Percentiles rank a stretch among this genome's conserved stretches.
phyloP scores from a whole-genome alignment of 2,329 filamentous ascomycete genomes.

The Curvularia sp. region DNA sequence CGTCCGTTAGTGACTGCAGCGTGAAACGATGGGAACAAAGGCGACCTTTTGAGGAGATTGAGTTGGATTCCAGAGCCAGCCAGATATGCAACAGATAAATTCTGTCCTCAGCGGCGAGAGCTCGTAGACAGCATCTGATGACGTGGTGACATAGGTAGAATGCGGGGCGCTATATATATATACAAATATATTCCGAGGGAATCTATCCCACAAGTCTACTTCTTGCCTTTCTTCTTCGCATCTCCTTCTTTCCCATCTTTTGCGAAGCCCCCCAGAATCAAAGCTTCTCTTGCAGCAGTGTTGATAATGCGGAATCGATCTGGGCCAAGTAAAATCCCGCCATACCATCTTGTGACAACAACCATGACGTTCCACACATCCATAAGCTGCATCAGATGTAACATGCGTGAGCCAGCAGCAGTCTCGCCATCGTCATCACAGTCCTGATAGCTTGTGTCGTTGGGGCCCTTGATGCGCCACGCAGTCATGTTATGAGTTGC shows the following conservation, averaged over 20 bases:
- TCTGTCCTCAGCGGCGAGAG: background rate
- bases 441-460: constrained; percentile 74
- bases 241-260: constrained; percentile 56
- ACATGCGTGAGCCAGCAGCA: constrained; percentile 81
- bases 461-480: constrained; percentile 76
- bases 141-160: background rate
- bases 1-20: background rate
- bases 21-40: background rate
- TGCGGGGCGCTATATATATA: background rate
- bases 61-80: background rate
- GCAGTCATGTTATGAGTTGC: constrained; percentile 97
- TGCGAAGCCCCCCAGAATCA: constrained; percentile 77
- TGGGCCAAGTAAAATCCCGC: constrained; percentile 86
- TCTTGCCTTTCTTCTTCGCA: constrained; percentile 45
- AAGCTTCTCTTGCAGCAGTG: constrained; percentile 79
- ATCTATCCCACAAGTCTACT: constrained; percentile 15
- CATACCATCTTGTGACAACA: constrained; percentile 94
- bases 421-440: constrained; percentile 96
- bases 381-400: constrained; percentile 95
- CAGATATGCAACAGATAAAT: background rate
- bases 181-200: background rate
- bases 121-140: too few relatives aligned
- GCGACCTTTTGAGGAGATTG: background rate
- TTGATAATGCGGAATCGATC: constrained; percentile 93
- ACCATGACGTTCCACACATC: constrained; percentile 92